Conservation (phyloP, 2,329 filamentous ascomycete species). For the Aspergillus brasiliensis region DNA sequence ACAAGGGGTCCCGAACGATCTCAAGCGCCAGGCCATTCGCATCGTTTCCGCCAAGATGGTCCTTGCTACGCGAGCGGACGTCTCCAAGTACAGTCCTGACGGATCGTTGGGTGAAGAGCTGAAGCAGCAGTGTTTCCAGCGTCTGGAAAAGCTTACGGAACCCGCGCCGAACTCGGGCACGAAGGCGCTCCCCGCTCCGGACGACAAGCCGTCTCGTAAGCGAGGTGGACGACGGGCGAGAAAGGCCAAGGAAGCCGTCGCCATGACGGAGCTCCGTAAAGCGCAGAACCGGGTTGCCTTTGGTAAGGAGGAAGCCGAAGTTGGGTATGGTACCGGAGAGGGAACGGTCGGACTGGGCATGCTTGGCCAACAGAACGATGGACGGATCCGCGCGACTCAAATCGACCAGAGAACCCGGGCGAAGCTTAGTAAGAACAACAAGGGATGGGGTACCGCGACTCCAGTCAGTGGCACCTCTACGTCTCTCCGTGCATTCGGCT, state of each 20-base stretch:
- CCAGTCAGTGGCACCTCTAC: slow-evolving; percentile 67
- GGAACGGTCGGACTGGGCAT: slow-evolving; percentile 87
- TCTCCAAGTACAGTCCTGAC: slow-evolving; percentile 77
- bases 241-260: slow-evolving; percentile 94
- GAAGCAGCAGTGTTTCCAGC: slow-evolving; percentile 77
- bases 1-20: slow-evolving; percentile 76
- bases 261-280: slow-evolving; percentile 95
- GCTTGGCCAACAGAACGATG: slow-evolving; percentile 86
- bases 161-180: slow-evolving; percentile 86
- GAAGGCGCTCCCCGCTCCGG: slow-evolving; percentile 84
- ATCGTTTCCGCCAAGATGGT: slow-evolving; percentile 93
- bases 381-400: slow-evolving; percentile 83
- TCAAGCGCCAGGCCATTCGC: slow-evolving; percentile 91
- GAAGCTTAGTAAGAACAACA: slow-evolving; percentile 91
- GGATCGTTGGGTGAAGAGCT: slow-evolving; percentile 82
- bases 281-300: slow-evolving; percentile 96
- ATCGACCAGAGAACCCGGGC: slow-evolving; percentile 92
- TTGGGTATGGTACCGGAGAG: slow-evolving; percentile 85
- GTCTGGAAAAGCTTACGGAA: slow-evolving; percentile 89
- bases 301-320: slow-evolving; percentile 91
- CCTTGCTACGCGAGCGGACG: slow-evolving; percentile 88
- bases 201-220: slow-evolving; percentile 93
- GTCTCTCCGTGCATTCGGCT: slow-evolving; percentile 77
- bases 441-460: slow-evolving; percentile 80
- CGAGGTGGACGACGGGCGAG: slow-evolving; percentile 85